phyloP scores from a whole-genome alignment of 1,139 yeast genomes.

The Yamadazyma diospyri region DNA sequence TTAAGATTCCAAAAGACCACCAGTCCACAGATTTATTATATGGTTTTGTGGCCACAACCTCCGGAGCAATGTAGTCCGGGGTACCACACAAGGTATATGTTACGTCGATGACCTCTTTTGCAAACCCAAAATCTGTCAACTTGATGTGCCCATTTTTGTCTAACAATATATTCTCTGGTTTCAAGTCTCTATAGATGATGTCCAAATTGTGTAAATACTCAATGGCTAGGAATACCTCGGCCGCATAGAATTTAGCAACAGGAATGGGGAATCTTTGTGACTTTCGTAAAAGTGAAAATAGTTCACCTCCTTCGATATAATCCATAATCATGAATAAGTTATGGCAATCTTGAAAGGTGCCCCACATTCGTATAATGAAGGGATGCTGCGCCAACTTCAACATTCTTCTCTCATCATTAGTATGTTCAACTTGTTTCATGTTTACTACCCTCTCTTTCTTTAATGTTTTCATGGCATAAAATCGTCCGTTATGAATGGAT shows the following conservation, averaged over 20 bases:
- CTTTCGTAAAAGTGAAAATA: conserved; percentile 52
- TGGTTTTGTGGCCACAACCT: conserved; percentile 59
- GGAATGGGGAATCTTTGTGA: conserved; percentile 62
- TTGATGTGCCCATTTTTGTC: conserved; percentile 60
- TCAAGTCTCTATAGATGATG: conserved; percentile 57
- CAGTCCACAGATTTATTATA: conserved; percentile 62
- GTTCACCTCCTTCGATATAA: conserved; percentile 61
- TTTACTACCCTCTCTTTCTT: conserved; percentile 57
- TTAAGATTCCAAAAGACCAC: conserved; percentile 62
- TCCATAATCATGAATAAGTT: conserved; percentile 62
- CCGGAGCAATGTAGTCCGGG: conserved; percentile 64
- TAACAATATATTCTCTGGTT: conserved; percentile 57
- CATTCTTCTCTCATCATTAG: conserved; percentile 59
- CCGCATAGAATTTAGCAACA: conserved; percentile 62
- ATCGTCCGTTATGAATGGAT: conserved; percentile 57
- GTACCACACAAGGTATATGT: conserved; percentile 65
- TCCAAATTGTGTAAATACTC: conserved; percentile 57
- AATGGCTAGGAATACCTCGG: conserved; percentile 55
- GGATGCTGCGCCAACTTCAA: conserved; percentile 57
- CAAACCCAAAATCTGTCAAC: conserved; percentile 60
- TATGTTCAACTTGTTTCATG: conserved; percentile 63
- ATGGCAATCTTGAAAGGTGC: conserved; percentile 56
- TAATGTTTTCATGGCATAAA: conserved; percentile 57
- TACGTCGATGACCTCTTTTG: conserved; percentile 56
- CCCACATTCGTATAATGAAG: conserved; percentile 62